These are phyloP conservation scores for Trematosphaeria pertusa DNA, from an alignment of 2,329 filamentous ascomycete species.

Conservation along the genomic window DNA sequence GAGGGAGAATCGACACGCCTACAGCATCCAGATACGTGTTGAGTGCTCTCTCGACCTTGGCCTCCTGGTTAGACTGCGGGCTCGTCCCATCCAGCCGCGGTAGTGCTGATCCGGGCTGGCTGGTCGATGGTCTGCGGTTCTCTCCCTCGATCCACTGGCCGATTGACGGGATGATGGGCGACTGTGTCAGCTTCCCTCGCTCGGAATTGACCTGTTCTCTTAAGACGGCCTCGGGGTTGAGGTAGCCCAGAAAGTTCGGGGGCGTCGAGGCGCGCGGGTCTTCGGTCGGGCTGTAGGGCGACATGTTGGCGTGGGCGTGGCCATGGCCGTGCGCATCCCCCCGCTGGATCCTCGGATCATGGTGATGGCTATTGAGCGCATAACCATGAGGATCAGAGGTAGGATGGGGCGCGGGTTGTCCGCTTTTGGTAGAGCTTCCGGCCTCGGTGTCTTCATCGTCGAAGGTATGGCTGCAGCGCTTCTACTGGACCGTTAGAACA, in stretches of 20 bases:
- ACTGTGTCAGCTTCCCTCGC: slow-evolving; percentile 36
- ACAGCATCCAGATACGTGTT: slow-evolving; percentile 48
- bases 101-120: slow-evolving; percentile 30
- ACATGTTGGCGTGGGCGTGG: slow-evolving; percentile 36
- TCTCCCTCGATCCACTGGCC: slow-evolving; percentile 47
- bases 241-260: slow-evolving; percentile 54
- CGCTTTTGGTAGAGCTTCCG: slow-evolving; percentile 49
- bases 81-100: slow-evolving; percentile 39
- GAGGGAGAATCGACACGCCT: slow-evolving; percentile 44
- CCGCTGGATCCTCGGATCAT: slow-evolving; percentile 34
- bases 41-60: slow-evolving; percentile 41
- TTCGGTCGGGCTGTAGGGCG: slow-evolving; percentile 40
- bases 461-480: slow-evolving; percentile 52
- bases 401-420: slow-evolving; percentile 38
- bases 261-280: slow-evolving; percentile 41
- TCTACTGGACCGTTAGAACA: slow-evolving; percentile 42
- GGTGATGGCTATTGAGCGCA: slow-evolving; percentile 24
- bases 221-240: slow-evolving; percentile 56
- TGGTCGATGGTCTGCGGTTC: slow-evolving; percentile 28
- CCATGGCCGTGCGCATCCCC: slow-evolving; percentile 31
- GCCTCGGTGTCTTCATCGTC: slow-evolving; percentile 43
- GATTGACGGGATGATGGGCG: slow-evolving; percentile 37
- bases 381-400: slow-evolving; percentile 37
- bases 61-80: slow-evolving; percentile 39
- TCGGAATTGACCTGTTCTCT: slow-evolving; percentile 50